These are phyloP conservation scores for Metschnikowia koreensis DNA, from an alignment of 805 yeast species.

Conservation along the genomic window DNA sequence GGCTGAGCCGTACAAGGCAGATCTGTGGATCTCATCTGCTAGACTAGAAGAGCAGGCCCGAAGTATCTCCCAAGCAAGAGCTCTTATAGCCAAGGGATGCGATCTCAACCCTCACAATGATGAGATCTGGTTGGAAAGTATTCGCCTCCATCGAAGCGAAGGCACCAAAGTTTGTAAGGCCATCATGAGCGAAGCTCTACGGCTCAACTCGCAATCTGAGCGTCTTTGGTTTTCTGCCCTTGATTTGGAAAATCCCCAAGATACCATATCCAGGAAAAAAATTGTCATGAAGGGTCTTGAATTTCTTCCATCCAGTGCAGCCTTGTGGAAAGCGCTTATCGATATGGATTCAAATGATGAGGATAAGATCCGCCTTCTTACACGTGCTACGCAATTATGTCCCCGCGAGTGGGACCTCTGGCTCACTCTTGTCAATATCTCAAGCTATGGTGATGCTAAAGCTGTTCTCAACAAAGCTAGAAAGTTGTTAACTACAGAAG, in stretches of 20 bases:
- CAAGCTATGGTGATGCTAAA: constrained; percentile 49
- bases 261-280: constrained; percentile 48
- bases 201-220: constrained; percentile 52
- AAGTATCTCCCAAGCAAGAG: constrained; percentile 55
- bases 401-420: constrained; percentile 67
- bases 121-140: constrained; percentile 78
- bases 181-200: constrained; percentile 65
- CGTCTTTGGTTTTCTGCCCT: constrained; percentile 72
- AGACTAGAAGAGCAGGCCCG: constrained; percentile 67
- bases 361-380: constrained; percentile 52
- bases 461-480: constrained; percentile 59
- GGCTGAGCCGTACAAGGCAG: constrained; percentile 69
- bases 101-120: constrained; percentile 61
- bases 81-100: constrained; percentile 73
- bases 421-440: constrained; percentile 53
- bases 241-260: constrained; percentile 55
- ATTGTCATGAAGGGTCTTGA: constrained; percentile 73
- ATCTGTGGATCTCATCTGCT: constrained; percentile 86
- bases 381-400: constrained; percentile 66
- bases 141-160: constrained; percentile 54
- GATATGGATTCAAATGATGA: constrained; percentile 53
- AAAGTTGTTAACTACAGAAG: constrained; percentile 31
- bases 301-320: constrained; percentile 51
- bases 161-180: constrained; percentile 48
- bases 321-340: constrained; percentile 69